Conservation (phyloP, 306 rosid genomes). For the Lathyrus aphaca region DNA sequence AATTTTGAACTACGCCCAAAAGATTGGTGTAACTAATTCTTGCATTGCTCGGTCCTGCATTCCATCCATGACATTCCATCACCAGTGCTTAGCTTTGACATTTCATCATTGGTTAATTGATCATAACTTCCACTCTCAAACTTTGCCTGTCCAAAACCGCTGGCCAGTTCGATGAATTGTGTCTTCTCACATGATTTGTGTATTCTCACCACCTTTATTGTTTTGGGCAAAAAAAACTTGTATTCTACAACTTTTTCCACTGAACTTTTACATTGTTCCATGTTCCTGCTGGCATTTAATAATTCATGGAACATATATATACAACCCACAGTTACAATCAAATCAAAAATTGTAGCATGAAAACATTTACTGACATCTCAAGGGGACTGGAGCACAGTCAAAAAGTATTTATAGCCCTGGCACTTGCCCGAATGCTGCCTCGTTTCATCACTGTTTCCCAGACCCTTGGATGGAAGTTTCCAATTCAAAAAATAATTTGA, state of each 20-base stretch:
- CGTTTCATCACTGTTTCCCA: slow-evolving; percentile 41
- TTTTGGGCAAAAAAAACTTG: slow-evolving; percentile 42
- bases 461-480: slow-evolving; percentile 55
- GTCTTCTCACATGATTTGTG: slow-evolving; percentile 14
- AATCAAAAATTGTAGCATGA: slow-evolving; percentile 36
- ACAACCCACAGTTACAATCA: slow-evolving; percentile 45
- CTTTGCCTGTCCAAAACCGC: slow-evolving; percentile 35
- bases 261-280: slow-evolving; percentile 41
- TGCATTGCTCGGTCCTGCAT: not conserved
- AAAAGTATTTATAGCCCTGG: slow-evolving; percentile 79
- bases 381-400: slow-evolving; percentile 77
- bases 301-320: slow-evolving; percentile 48
- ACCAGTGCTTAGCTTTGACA: slow-evolving; percentile 17
- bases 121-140: slow-evolving; percentile 27
- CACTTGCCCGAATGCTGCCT: slow-evolving; percentile 62
- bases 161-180: slow-evolving; percentile 22
- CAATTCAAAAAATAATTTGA: slow-evolving; percentile 81
- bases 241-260: slow-evolving; percentile 37
- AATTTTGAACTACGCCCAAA: slow-evolving; percentile 6
- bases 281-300: slow-evolving; percentile 43
- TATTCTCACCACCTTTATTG: slow-evolving; percentile 43
- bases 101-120: slow-evolving; percentile 19
- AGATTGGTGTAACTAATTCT: slow-evolving; percentile 8
- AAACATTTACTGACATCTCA: slow-evolving; percentile 38
- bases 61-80: not conserved